These are phyloP conservation scores for Byssochlamys sp. DNA, from an alignment of 2,329 filamentous ascomycete genomes.

Conservation along the genomic window DNA sequence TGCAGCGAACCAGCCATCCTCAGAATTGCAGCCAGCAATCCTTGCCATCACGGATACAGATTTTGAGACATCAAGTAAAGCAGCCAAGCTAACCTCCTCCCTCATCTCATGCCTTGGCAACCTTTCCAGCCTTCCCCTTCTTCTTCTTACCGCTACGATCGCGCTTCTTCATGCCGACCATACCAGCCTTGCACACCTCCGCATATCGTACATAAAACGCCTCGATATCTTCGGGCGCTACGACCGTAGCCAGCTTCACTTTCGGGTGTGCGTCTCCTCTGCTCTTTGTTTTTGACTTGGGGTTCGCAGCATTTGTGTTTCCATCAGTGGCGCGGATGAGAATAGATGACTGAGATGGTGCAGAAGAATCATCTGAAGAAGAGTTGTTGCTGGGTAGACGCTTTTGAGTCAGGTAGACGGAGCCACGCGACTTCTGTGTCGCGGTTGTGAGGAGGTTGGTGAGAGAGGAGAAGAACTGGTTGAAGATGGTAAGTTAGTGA, in stretches of 20 bases:
- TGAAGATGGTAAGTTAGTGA: neutral
- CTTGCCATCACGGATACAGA: neutral
- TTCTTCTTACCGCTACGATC: constrained; percentile 76
- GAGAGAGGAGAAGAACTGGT: constrained; percentile 36
- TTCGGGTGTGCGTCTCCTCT: constrained; percentile 48
- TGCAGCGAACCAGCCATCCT: neutral
- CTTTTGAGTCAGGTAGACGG: constrained; percentile 37
- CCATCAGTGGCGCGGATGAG: constrained; percentile 79
- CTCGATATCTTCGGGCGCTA: constrained; percentile 65
- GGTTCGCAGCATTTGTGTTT: constrained; percentile 44
- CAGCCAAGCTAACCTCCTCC: neutral
- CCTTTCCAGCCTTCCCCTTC: constrained; percentile 54
- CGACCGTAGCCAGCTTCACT: constrained; percentile 72
- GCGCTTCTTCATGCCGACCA: constrained; percentile 82
- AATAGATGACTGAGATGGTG: constrained; percentile 57
- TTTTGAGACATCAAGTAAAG: neutral
- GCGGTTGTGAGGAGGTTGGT: constrained; percentile 30
- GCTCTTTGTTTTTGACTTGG: constrained; percentile 13
- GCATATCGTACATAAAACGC: constrained; percentile 76
- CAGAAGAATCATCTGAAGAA: constrained; percentile 40
- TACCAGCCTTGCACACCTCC: constrained; percentile 80
- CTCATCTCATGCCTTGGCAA: constrained; percentile 19
- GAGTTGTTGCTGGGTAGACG: constrained; percentile 14
- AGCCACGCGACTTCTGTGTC: constrained; percentile 32
- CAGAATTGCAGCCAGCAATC: neutral